Evolutionary conservation across 495 filamentous ascomycete genomes (phyloP), one percentile per base, ranked within the genome.

Genomic region (Hypoxylon crocopeplum): DNA sequence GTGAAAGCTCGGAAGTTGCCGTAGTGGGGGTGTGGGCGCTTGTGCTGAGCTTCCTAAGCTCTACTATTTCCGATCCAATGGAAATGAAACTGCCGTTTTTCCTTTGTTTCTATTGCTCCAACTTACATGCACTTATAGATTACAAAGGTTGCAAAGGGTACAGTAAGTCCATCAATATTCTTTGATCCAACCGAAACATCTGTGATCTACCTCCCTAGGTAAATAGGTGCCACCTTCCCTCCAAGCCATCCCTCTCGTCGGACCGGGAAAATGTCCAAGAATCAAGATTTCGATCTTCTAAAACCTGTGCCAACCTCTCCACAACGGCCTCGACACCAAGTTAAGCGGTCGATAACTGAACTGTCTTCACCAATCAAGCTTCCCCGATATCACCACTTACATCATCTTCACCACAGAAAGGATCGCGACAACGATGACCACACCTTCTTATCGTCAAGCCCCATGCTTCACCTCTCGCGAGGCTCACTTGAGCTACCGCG

Each of bases 291-390:
- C 48, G 62, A 66, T 33, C 57, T 55, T 46, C 48, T 64, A 22
- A 64, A 62, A 32, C 27, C 63, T 33, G 59, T 56, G 11, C 38
- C 67, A 15, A 62, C 69, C 40, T 73, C 75, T 19, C 70, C 75
- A 41, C 68, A 72, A 21, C 76, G 73, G 38, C 73, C 77, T 33
- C 72, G 75, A 37, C 80, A 83, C 54, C 74, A 78, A 51, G 70
- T 80, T 37, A 73, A 71, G 44, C 75, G 77, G 8, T 82, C 79
- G 27, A 78, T 81, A 41, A 73, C 75, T 42, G 79, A 84, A 55
- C 62, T 79, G 41, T 78, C 80, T 25, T 72, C 75, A 25, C 71
- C 79, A n/a, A 71, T 78, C 58, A 75, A 73, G 49, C 68, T 73
- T 30, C 72, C 74, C 48, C 76, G 78, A 36, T 75, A 58, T 48